These are phyloP conservation scores for Botrytis elliptica DNA, from an alignment of 2,329 filamentous ascomycete species.

Conservation along the genomic window DNA sequence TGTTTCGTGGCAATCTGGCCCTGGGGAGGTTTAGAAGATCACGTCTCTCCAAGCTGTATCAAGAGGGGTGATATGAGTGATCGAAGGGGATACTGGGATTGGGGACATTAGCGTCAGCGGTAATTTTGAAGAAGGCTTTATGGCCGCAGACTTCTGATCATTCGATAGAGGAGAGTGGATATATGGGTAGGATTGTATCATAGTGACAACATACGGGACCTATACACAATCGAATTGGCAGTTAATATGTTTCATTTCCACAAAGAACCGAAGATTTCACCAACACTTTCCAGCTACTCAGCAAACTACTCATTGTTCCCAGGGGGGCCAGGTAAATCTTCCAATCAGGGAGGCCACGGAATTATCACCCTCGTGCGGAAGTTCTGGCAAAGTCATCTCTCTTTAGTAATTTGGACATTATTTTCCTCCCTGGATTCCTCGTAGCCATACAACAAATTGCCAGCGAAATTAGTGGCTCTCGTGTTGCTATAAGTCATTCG, in stretches of 20 bases:
- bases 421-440: not conserved
- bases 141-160: not conserved
- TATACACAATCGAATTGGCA: not conserved
- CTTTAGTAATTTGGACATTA: not conserved
- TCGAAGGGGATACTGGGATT: slow-evolving; percentile 18
- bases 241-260: not conserved
- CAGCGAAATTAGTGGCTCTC: not conserved
- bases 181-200: too few relatives aligned
- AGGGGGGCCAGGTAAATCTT: not conserved
- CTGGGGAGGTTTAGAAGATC: slow-evolving; percentile 53
- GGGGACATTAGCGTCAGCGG: not conserved
- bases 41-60: slow-evolving; percentile 48
- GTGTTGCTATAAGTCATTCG: not conserved
- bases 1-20: slow-evolving; percentile 65
- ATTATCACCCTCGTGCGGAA: not conserved
- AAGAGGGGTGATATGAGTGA: slow-evolving; percentile 25
- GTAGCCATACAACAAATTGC: not conserved
- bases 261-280: not conserved
- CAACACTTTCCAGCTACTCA: not conserved
- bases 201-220: not conserved
- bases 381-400: too few relatives aligned
- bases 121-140: not conserved
- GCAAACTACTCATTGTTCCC: not conserved
- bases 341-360: not conserved
- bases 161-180: not conserved